Conservation (phyloP, 805 yeast genomes). For the Metschnikowia noctiluminum region DNA sequence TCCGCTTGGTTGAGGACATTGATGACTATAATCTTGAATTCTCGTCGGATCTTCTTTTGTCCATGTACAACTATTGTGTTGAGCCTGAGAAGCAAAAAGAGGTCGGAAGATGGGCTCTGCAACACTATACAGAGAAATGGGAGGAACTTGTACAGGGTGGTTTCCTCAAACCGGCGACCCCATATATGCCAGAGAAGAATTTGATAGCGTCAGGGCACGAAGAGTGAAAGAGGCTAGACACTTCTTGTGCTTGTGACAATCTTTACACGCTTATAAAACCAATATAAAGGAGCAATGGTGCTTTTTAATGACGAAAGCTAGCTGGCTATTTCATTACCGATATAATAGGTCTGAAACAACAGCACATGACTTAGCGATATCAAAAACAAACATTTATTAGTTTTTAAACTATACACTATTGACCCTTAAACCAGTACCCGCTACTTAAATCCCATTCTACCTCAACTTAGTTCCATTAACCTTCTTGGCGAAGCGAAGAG, state of each 20-base stretch:
- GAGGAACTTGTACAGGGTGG: constrained; percentile 21
- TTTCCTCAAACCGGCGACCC: constrained; percentile 25
- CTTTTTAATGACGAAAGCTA: too few relatives aligned
- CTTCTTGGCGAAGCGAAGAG: constrained; percentile 84
- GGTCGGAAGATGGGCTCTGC: constrained; percentile 33
- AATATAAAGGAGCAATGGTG: too few relatives aligned
- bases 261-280: too few relatives aligned
- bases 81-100: constrained; percentile 27
- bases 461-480: constrained; percentile 52
- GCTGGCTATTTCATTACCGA: too few relatives aligned
- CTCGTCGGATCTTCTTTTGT: constrained; percentile 42
- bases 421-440: neutral
- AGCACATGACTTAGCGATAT: too few relatives aligned
- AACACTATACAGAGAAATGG: constrained; percentile 30
- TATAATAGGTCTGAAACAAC: too few relatives aligned
- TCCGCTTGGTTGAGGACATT: constrained; percentile 46
- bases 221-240: neutral
- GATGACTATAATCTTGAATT: constrained; percentile 46
- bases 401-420: neutral
- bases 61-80: constrained; percentile 45
- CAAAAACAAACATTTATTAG: too few relatives aligned
- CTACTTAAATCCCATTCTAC: neutral
- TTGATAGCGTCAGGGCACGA: constrained; percentile 21
- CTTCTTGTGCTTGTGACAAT: too few relatives aligned
- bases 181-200: constrained; percentile 29